A percentile compares a stretch with the other conserved stretches of the same genome.
Conservation (phyloP, 108 stramenopile species). For the Schizochytrium sp. region DNA sequence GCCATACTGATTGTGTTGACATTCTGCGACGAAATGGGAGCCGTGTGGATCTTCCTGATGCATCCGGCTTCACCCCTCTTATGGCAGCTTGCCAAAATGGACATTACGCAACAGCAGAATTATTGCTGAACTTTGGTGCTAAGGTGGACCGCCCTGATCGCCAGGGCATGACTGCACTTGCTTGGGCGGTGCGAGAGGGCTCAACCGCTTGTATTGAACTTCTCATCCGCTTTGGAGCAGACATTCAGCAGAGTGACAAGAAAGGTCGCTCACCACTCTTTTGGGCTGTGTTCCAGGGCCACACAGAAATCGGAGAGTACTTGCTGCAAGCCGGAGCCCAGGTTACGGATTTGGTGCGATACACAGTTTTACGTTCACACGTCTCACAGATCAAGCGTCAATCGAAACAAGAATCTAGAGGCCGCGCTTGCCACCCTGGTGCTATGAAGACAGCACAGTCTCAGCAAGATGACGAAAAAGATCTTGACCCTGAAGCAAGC, state of each 20-base stretch:
- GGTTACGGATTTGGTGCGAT: constrained; percentile 19
- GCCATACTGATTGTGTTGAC: neutral
- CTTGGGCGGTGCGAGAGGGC: constrained; percentile 21
- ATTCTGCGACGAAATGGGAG: constrained; percentile 9
- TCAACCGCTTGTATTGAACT: neutral
- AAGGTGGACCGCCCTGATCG: neutral
- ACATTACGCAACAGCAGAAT: neutral
- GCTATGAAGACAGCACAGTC: neutral
- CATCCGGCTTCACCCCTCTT: constrained; percentile 5
- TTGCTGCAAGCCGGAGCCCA: neutral
- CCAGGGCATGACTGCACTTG: neutral
- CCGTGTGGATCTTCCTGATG: constrained; percentile 5
- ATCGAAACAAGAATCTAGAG: neutral
- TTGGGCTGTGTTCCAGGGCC: neutral
- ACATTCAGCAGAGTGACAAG: constrained; percentile 6
- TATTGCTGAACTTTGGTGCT: neutral
- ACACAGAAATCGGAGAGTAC: neutral
- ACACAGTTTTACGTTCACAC: constrained; percentile 10
- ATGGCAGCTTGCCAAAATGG: constrained; percentile 51
- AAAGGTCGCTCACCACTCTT: constrained; percentile 27
- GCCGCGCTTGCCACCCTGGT: neutral
- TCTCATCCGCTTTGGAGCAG: neutral
- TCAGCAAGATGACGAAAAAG: neutral
- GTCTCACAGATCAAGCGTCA: neutral
- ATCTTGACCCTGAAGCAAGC: neutral